Base-by-base conservation (phyloP, 441 rosid species). In the Populus hybrid region DNA sequence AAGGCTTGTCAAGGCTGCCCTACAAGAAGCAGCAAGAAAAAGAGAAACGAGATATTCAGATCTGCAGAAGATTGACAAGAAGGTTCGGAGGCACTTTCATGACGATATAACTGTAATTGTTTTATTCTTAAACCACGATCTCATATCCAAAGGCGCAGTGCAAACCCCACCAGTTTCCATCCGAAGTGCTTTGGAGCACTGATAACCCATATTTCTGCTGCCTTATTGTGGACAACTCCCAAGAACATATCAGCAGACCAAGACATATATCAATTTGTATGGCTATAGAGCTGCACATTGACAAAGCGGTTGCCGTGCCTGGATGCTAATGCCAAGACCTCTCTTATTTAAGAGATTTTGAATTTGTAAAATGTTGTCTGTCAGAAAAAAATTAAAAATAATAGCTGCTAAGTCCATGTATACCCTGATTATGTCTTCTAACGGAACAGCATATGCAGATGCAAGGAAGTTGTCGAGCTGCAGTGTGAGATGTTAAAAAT, bases 21-120 rank as follows among this genome's bases (percentile, higher is more conserved):
- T 91, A 14, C 94, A 88, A n/a, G 97, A 89, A 87, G 98, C 97
- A 12, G 97, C 98, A 1, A 86, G 86, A 79, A 94, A 92, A 83
- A 76, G 98, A 64, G 96, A 94, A 76, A 90, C 91, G 97, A 83
- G 96, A 83, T 92, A 91, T 79, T 89, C 98, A 2, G 97, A 92
- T 87, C 87, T 94, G 28, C 83, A 84, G 75, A 94, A 91, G 87
- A 90, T 92, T 19, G 97, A 90, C 83, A 91, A 86, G 88, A 87
- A 86, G 77, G 98, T 92, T 30, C 92, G 97, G 36, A 94, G 95
- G 9, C 97, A 92, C 84, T 94, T 94, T 77, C 98, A 92, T 4
- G 97, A 94, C 18, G 98, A 92, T 78, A 90, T 92, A 81, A 94
- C 98, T 10, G 97, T 89, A 9, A 85, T 91, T 74, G 92, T 94